Conservation (phyloP, 148 eudicot genomes). For the Chenopodium berlandieri region DNA sequence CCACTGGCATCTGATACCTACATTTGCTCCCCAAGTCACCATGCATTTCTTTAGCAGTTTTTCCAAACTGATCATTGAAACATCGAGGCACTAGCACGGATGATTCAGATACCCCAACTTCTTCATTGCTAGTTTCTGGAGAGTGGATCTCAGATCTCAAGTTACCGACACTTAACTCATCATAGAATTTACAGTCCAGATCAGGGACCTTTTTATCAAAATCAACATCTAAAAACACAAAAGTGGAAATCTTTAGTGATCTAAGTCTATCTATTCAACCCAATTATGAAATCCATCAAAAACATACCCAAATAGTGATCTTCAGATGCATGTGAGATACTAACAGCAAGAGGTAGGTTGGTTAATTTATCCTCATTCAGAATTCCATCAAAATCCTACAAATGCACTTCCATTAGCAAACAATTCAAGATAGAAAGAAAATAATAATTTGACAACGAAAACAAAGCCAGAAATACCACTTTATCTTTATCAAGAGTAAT, state of each 20-base stretch:
- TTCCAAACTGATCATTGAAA: constrained; percentile 25
- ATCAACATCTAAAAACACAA: constrained; percentile 42
- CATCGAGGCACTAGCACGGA: constrained; percentile 19
- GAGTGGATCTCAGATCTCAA: constrained; percentile 33
- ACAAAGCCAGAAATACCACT: neutral
- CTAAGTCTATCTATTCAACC: neutral
- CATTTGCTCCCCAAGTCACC: constrained; percentile 12
- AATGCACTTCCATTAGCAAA: constrained; percentile 15
- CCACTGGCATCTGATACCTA: constrained; percentile 26
- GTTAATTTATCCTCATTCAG: constrained; percentile 39
- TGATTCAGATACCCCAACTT: constrained; percentile 31
- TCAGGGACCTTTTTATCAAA: constrained; percentile 41
- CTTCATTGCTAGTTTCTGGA: constrained; percentile 31
- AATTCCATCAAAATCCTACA: constrained; percentile 41
- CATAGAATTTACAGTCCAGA: constrained; percentile 42
- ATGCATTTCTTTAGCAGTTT: constrained; percentile 24
- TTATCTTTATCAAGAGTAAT: neutral
- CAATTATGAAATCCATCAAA: neutral
- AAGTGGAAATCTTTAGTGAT: constrained; percentile 7
- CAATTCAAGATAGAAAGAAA: constrained; percentile 1
- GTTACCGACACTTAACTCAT: constrained; percentile 34
- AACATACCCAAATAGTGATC: constrained; percentile 48
- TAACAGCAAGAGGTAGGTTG: constrained; percentile 33
- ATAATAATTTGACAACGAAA: neutral
- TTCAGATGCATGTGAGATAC: constrained; percentile 40